Evolutionary conservation across 2,329 filamentous ascomycete species (phyloP).

Genomic region (Geosmithia putterillii): DNA sequence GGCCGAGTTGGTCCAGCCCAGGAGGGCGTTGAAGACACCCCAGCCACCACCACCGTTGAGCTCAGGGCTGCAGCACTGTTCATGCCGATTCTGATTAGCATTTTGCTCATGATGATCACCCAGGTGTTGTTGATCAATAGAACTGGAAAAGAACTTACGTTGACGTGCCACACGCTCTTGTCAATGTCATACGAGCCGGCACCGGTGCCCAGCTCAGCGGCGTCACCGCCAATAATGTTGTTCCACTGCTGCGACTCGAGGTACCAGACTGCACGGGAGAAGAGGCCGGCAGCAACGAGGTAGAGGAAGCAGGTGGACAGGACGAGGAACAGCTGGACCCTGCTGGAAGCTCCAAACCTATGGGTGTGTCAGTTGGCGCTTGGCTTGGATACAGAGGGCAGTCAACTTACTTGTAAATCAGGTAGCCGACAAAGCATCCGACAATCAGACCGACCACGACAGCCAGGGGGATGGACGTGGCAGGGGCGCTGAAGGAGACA

Average conservation of each 20-base stretch:
- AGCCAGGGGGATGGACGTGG: slow-evolving; percentile 64
- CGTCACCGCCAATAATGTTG: slow-evolving; percentile 46
- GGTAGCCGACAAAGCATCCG: slow-evolving; percentile 54
- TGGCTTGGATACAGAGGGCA: neutral
- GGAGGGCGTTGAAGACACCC: slow-evolving; percentile 77
- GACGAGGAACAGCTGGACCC: slow-evolving; percentile 64
- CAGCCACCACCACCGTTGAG: slow-evolving; percentile 65
- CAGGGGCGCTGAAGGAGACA: slow-evolving; percentile 65
- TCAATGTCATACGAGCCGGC: slow-evolving; percentile 71
- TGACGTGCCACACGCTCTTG: slow-evolving; percentile 72
- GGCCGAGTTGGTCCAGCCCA: slow-evolving; percentile 82
- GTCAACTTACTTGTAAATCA: slow-evolving; percentile 62
- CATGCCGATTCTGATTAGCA: neutral
- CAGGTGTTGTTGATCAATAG: neutral
- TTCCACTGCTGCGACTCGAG: slow-evolving; percentile 63
- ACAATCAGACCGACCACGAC: slow-evolving; percentile 60
- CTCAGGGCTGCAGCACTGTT: slow-evolving; percentile 63
- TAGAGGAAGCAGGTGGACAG: slow-evolving; percentile 74
- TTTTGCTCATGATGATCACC: slow-evolving; percentile 1
- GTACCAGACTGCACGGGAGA: slow-evolving; percentile 65
- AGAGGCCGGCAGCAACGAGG: slow-evolving; percentile 70
- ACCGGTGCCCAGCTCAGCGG: slow-evolving; percentile 37
- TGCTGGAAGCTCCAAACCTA: slow-evolving; percentile 29
- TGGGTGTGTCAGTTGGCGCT: neutral
- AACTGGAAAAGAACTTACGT: slow-evolving; percentile 36